Conservation (phyloP, 1,139 yeast species). For the Suhomyces wounanorum region DNA sequence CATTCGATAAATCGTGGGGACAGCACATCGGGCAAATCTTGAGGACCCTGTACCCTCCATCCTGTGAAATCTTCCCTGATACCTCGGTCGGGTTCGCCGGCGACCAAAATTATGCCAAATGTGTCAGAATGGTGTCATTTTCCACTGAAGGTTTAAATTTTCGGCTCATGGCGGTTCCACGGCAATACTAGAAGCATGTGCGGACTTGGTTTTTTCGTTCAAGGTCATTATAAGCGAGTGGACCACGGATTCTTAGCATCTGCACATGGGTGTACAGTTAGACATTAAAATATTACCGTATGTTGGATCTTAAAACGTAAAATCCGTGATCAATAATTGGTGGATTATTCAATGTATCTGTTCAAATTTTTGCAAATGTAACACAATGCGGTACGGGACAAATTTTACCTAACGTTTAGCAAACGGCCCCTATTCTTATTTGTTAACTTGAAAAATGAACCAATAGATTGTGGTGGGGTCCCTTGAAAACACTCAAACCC, state of each 20-base stretch:
- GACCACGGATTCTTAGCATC: not conserved
- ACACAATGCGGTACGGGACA: not conserved
- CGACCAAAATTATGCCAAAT: not conserved
- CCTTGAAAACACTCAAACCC: too few species aligned
- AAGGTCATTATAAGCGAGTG: not conserved
- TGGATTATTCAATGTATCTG: not conserved
- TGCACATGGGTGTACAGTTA: not conserved
- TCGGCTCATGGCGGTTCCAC: not conserved
- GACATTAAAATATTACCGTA: not conserved
- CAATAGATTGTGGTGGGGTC: too few species aligned
- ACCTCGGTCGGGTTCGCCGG: not conserved
- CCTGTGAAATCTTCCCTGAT: not conserved
- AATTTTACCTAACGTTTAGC: not conserved
- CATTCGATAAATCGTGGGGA: too few species aligned
- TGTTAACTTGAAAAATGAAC: not conserved
- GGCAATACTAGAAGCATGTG: not conserved
- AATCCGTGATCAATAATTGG: not conserved
- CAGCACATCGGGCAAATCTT: too few species aligned
- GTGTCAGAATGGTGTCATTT: slow-evolving; percentile 3
- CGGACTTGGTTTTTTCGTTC: not conserved
- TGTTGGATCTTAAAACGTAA: not conserved
- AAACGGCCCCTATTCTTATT: not conserved
- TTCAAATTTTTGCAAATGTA: not conserved
- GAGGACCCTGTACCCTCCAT: not conserved
- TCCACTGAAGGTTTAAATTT: not conserved